Percentiles rank a stretch among this genome's conserved stretches.
These are phyloP conservation scores for Gypsophila paniculata DNA, from an alignment of 179 eudicot species.

Conservation along the genomic window DNA sequence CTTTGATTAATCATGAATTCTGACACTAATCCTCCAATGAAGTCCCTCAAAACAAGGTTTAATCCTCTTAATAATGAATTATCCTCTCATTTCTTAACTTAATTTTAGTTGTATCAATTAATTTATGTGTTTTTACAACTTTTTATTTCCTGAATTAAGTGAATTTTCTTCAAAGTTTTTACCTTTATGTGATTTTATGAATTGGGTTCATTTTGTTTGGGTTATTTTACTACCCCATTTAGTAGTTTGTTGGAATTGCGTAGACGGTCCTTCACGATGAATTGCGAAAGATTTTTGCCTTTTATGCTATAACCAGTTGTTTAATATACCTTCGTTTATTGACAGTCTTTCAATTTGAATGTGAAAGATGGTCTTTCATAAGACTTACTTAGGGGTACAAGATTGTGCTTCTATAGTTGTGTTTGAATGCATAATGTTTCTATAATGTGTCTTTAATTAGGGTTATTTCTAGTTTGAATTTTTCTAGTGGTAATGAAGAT, in stretches of 20 bases:
- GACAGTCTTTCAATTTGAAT: too few species aligned
- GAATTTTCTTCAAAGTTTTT: neutral
- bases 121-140: neutral
- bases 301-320: too few species aligned
- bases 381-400: neutral
- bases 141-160: too few species aligned
- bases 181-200: constrained; percentile 2
- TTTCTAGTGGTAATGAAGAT: too few species aligned
- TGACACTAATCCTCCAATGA: constrained; percentile 18
- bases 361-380: too few species aligned
- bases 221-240: neutral
- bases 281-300: too few species aligned
- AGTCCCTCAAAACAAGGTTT: constrained; percentile 23
- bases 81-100: neutral
- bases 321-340: too few species aligned
- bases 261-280: too few species aligned
- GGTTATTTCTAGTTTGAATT: too few species aligned
- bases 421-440: neutral
- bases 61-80: too few species aligned
- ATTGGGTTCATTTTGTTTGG: neutral
- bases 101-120: neutral
- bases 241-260: neutral
- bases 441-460: neutral
- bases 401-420: neutral
- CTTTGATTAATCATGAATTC: constrained; percentile 25